Percentiles rank a stretch among this genome's conserved stretches.
Evolutionary conservation across 192 early-diverging fungal species (phyloP).

Genomic region (Umbelopsis ramanniana): DNA sequence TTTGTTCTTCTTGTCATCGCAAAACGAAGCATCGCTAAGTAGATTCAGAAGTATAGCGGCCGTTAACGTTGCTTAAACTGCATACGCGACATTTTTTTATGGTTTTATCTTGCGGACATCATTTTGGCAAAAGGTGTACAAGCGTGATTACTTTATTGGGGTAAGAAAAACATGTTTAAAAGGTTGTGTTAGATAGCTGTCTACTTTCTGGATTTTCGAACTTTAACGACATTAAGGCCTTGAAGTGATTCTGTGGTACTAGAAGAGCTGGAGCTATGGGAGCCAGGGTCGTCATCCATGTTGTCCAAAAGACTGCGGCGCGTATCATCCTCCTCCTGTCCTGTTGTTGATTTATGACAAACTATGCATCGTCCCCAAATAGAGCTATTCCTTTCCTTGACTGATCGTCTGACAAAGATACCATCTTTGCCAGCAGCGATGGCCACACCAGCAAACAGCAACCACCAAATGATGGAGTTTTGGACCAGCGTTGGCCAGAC

Average conservation of each 20-base stretch:
- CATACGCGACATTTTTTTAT: too few relatives aligned
- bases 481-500: conserved; percentile 37
- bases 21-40: too few relatives aligned
- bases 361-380: conserved; percentile 13
- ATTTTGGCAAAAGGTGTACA: too few relatives aligned
- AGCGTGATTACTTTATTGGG: not conserved
- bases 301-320: conserved; percentile 15
- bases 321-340: not conserved
- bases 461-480: conserved; percentile 34
- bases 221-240: conserved; percentile 13
- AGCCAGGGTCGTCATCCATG: conserved; percentile 1
- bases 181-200: too few relatives aligned
- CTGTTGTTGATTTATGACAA: not conserved
- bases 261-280: conserved; percentile 5
- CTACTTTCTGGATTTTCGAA: not conserved
- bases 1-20: too few relatives aligned
- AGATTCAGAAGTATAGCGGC: too few relatives aligned
- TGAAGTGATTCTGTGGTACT: conserved; percentile 7
- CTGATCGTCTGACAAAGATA: not conserved
- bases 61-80: too few relatives aligned
- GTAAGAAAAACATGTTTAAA: not conserved
- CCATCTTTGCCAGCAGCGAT: conserved; percentile 9
- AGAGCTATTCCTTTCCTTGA: conserved; percentile 13
- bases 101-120: too few relatives aligned
- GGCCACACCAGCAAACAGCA: conserved; percentile 30